Evolutionary conservation across 2,329 filamentous ascomycete genomes (phyloP).

Genomic region (Venturia carpophila): DNA sequence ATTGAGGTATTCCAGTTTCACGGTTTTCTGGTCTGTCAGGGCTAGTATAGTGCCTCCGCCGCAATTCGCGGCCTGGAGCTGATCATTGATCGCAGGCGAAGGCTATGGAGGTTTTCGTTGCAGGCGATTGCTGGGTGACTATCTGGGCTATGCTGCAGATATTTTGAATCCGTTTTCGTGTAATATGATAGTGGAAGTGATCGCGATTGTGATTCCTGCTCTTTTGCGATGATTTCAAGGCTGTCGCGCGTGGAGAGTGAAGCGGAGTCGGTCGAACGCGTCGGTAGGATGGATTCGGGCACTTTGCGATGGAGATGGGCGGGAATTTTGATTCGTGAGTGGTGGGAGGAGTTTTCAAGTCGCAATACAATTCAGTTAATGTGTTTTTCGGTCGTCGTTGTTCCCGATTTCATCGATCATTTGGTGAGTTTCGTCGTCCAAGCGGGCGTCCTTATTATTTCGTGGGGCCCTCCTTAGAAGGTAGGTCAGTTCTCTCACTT

Average conservation of each 20-base stretch:
- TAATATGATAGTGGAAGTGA: not conserved
- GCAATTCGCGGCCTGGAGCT: constrained; percentile 4
- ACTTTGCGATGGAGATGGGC: not conserved
- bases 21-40: constrained; percentile 3
- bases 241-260: not conserved
- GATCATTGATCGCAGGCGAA: not conserved
- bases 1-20: constrained; percentile 23
- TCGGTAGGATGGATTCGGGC: not conserved
- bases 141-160: not conserved
- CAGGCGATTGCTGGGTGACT: not conserved
- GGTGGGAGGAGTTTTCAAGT: not conserved
- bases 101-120: not conserved
- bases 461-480: constrained; percentile 1
- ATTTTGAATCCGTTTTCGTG: not conserved
- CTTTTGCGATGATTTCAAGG: not conserved
- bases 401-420: not conserved
- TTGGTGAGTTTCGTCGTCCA: not conserved
- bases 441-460: not conserved
- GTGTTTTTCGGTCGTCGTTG: constrained; percentile 1
- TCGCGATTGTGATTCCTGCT: not conserved
- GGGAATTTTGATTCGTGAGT: not conserved
- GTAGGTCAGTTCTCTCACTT: not conserved
- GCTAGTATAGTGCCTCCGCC: not conserved
- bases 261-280: constrained; percentile 1
- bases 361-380: not conserved